phyloP scores from a whole-genome alignment of 495 filamentous ascomycete species.

The Thermochaetoides thermophila region DNA sequence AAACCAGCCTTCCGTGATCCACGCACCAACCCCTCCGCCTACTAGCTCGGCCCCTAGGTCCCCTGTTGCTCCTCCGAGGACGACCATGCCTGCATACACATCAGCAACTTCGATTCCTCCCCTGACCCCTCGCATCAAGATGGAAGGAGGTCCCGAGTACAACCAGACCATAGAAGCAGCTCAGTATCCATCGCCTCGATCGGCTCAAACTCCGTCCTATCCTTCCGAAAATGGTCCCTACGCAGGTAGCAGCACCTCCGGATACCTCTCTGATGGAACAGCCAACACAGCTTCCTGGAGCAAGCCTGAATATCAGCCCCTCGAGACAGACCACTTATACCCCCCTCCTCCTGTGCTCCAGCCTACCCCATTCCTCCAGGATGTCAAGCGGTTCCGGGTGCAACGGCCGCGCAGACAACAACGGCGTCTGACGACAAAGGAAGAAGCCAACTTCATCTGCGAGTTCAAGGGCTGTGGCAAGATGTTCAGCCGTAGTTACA shows the following conservation, averaged over 20 bases:
- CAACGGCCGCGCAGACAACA: conserved; percentile 29
- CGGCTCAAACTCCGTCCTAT: conserved; percentile 27
- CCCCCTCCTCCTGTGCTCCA: conserved; percentile 14
- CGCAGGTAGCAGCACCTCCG: conserved; percentile 18
- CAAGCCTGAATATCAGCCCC: conserved; percentile 30
- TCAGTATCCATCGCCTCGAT: conserved; percentile 34
- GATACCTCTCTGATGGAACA: conserved; percentile 38
- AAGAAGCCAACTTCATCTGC: conserved; percentile 67
- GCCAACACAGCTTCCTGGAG: conserved; percentile 32
- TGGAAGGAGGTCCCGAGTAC: conserved; percentile 32
- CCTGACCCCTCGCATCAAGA: conserved; percentile 35
- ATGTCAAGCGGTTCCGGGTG: conserved; percentile 23
- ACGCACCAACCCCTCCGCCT: conserved; percentile 28
- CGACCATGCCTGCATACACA: conserved; percentile 20
- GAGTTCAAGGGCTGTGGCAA: conserved; percentile 54
- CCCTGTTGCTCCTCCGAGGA: conserved; percentile 21
- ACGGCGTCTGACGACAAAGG: conserved; percentile 50
- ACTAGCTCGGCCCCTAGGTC: conserved; percentile 29
- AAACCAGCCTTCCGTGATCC: conserved; percentile 28
- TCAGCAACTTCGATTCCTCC: conserved; percentile 21
- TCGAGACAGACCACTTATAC: conserved; percentile 29
- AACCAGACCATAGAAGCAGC: conserved; percentile 24
- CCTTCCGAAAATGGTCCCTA: conserved; percentile 25
- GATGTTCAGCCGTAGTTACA: conserved; percentile 76
- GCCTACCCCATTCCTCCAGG: conserved; percentile 15